These are phyloP conservation scores for Actinomortierella wolfii DNA, from an alignment of 371 early-diverging fungal genomes.

Conservation along the genomic window DNA sequence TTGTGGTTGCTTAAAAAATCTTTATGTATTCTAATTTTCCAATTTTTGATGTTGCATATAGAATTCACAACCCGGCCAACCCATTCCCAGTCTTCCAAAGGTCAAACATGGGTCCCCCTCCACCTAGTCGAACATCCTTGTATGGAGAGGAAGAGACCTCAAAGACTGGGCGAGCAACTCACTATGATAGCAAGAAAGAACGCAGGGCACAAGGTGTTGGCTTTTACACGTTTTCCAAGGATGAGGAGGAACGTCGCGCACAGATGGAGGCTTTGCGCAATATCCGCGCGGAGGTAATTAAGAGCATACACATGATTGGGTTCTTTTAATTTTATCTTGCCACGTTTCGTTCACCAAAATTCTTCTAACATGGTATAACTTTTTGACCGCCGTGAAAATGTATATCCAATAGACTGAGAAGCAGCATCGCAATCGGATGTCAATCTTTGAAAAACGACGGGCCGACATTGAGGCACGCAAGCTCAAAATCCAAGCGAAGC, in stretches of 20 bases:
- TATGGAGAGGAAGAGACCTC: conserved; percentile 18
- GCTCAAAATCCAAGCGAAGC: conserved; percentile 19
- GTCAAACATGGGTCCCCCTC: background rate
- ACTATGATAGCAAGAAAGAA: conserved; percentile 66
- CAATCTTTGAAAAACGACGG: conserved; percentile 12
- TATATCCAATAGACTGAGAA: background rate
- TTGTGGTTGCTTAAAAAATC: too few species aligned
- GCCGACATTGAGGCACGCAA: conserved; percentile 37
- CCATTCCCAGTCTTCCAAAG: conserved; percentile 41
- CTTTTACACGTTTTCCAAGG: conserved; percentile 72
- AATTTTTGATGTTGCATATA: too few species aligned
- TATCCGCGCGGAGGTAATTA: conserved; percentile 57
- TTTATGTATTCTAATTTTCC: too few species aligned
- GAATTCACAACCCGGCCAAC: conserved; percentile 31
- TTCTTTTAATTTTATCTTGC: background rate
- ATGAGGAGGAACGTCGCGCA: conserved; percentile 66
- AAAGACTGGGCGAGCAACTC: conserved; percentile 22
- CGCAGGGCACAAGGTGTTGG: conserved; percentile 77
- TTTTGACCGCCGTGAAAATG: background rate
- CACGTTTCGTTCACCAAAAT: too few species aligned
- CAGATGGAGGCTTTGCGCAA: conserved; percentile 69
- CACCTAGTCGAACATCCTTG: background rate
- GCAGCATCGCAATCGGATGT: background rate
- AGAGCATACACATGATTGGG: background rate
- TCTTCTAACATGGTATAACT: background rate